Percentiles rank a stretch among this genome's conserved stretches.
These are phyloP conservation scores for Saururus chinensis DNA, from an alignment of 164 flowering plant species.

Conservation along the genomic window DNA sequence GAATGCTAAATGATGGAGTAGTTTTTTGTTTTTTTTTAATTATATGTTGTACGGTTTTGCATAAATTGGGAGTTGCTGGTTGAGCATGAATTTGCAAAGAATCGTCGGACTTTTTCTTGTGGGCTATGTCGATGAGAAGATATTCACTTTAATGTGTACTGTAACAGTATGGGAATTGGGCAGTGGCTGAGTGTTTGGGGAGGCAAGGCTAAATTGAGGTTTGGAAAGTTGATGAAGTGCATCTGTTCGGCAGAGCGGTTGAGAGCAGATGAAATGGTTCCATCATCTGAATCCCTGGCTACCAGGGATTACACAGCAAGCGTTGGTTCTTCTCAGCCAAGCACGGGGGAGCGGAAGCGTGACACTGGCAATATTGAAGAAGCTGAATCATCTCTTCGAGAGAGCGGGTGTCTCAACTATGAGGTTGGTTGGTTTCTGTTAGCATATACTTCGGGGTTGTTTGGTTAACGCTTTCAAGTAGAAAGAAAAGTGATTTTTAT, in stretches of 20 bases:
- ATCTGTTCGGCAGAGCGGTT: conserved; percentile 57
- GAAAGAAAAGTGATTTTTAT: too few species aligned
- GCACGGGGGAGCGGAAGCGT: conserved; percentile 40
- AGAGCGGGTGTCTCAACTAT: conserved; percentile 64
- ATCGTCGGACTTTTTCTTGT: too few species aligned
- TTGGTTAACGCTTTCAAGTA: too few species aligned
- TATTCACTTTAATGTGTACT: conserved; percentile 4
- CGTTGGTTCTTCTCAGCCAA: conserved; percentile 58
- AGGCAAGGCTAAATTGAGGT: conserved; percentile 15
- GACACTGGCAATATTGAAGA: conserved; percentile 81
- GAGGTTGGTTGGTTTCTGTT: conserved; percentile 42
- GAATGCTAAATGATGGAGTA: too few species aligned
- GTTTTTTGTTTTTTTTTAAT: too few species aligned
- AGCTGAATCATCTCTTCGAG: conserved; percentile 88
- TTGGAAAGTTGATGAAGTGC: conserved; percentile 62
- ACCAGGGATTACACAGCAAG: conserved; percentile 77
- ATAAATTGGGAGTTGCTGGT: too few species aligned
- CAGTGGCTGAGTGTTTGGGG: conserved; percentile 23
- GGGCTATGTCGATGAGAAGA: too few species aligned
- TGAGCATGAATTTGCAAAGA: too few species aligned
- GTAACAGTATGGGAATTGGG: conserved; percentile 13
- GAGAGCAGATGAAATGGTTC: conserved; percentile 35
- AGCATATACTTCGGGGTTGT: neutral
- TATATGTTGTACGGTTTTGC: too few species aligned
- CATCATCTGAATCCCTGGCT: conserved; percentile 72